Percentiles rank a stretch among this genome's conserved stretches.
Evolutionary conservation across 805 yeast genomes (phyloP).

Genomic region (Cyberlindnera xishuangbannaensis): DNA sequence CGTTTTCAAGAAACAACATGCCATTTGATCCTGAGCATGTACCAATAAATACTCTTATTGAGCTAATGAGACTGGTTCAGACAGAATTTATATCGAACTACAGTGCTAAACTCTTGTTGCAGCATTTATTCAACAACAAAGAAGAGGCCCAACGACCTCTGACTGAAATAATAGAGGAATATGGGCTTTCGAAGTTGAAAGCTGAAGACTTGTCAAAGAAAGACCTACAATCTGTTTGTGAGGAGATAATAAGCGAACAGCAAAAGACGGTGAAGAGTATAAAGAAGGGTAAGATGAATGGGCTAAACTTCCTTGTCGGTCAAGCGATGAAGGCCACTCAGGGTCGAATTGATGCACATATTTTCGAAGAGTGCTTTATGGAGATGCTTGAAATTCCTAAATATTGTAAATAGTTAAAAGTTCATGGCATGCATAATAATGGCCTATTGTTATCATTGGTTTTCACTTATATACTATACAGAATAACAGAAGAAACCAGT

Average conservation of each 20-base stretch:
- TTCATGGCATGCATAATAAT: neutral
- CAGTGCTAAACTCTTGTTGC: constrained; percentile 60
- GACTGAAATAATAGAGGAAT: constrained; percentile 44
- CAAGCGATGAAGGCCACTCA: constrained; percentile 75
- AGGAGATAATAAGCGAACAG: constrained; percentile 34
- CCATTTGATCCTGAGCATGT: constrained; percentile 28
- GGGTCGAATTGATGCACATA: constrained; percentile 43
- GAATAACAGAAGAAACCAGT: too few relatives aligned
- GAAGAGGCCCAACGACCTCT: constrained; percentile 33
- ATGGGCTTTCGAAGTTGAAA: constrained; percentile 38
- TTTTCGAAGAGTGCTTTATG: constrained; percentile 31
- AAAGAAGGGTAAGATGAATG: constrained; percentile 42
- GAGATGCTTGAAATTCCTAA: too few relatives aligned
- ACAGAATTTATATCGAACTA: constrained; percentile 46
- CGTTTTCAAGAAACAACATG: constrained; percentile 46
- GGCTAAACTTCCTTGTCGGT: constrained; percentile 77
- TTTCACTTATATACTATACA: too few relatives aligned
- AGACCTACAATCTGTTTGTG: constrained; percentile 27
- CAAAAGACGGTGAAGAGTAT: constrained; percentile 54
- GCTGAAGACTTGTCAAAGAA: constrained; percentile 31
- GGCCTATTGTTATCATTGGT: neutral
- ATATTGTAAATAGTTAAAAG: too few relatives aligned
- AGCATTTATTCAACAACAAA: constrained; percentile 51
- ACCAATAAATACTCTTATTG: constrained; percentile 42
- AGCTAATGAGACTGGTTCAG: constrained; percentile 47